Base-by-base conservation (phyloP, 2,329 filamentous ascomycete species). In the Aulographum hederae region DNA sequence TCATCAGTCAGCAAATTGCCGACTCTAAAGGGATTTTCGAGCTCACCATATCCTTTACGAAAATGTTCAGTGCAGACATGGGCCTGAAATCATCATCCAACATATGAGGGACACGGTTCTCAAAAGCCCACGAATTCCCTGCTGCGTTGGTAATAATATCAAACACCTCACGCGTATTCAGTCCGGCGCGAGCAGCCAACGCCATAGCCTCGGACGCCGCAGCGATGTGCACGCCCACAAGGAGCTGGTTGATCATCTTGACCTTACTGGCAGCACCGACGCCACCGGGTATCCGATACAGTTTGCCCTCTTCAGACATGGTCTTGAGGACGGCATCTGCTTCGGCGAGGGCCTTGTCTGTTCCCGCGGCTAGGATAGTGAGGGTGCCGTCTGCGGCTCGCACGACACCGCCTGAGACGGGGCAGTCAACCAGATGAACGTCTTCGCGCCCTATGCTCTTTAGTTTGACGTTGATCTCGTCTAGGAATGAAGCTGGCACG, bases 301-400 rank as follows among this genome's bases (percentile, higher is more conserved):
- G 55, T 46, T 78, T 79, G n/a, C n/a, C n/a, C n/a, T n/a, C n/a
- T 10, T 67, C 68, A 2, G 75, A 67, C 58, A 85, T 68, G 40
- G 67, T 65, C 32, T 69, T 58, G 2, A 84, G 58, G 2, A 82
- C 51, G 30, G 60, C 63, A 15, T 59, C 60, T 1, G 64, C 73
- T 34, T 64, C 65, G 20, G 61, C 56, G 2, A 81, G 52, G 4
- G 69, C 68, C 3, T 57, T 60, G 1, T 66, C 60, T 0, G 65
- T 56, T 0, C 63, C 74, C 2, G 72, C 70, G 0, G 74, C 74
- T 67, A 85, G 80, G 46, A 85, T 82, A 5, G 74, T 78, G 26
- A 84, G 54, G 0, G 76, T 79, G 3, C 78, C 78, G 30, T 76
- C 66, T 0, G 73, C 74, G 2, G 77, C 77, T 20, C 77, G 63